Conservation (phyloP, 495 filamentous ascomycete species). For the Echria macrotheca region DNA sequence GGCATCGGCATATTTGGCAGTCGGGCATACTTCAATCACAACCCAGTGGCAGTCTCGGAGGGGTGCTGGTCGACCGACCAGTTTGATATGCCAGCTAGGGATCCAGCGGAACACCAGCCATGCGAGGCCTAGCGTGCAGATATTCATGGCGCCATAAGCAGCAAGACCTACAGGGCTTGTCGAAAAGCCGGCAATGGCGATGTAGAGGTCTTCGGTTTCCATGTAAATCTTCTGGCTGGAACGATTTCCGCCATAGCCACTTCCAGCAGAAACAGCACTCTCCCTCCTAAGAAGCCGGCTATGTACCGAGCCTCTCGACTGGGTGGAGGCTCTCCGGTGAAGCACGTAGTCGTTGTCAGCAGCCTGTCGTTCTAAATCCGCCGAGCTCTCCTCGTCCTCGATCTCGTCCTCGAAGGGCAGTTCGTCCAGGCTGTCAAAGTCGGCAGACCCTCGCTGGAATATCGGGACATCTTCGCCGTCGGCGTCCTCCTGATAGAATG, state of each 20-base stretch:
- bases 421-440: constrained; percentile 31
- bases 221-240: constrained; percentile 88
- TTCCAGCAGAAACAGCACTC: constrained; percentile 55
- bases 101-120: constrained; percentile 88
- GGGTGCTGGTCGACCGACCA: constrained; percentile 63
- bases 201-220: constrained; percentile 84
- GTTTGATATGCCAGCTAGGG: constrained; percentile 73
- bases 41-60: constrained; percentile 80
- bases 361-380: constrained; percentile 36
- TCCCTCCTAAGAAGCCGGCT: constrained; percentile 63
- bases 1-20: not conserved
- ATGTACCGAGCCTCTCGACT: constrained; percentile 56
- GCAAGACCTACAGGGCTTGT: constrained; percentile 64
- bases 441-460: not conserved
- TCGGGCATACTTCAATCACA: constrained; percentile 56
- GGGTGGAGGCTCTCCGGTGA: constrained; percentile 37
- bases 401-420: constrained; percentile 37
- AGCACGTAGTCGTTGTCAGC: constrained; percentile 35
- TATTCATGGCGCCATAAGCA: constrained; percentile 63
- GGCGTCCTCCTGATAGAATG: constrained; percentile 72
- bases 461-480: constrained; percentile 29
- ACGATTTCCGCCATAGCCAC: constrained; percentile 54
- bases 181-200: constrained; percentile 84
- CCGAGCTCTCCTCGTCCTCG: constrained; percentile 33
- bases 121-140: constrained; percentile 65